Evolutionary conservation across 2,329 filamentous ascomycete species (phyloP).

Genomic region (Mycogone perniciosa): DNA sequence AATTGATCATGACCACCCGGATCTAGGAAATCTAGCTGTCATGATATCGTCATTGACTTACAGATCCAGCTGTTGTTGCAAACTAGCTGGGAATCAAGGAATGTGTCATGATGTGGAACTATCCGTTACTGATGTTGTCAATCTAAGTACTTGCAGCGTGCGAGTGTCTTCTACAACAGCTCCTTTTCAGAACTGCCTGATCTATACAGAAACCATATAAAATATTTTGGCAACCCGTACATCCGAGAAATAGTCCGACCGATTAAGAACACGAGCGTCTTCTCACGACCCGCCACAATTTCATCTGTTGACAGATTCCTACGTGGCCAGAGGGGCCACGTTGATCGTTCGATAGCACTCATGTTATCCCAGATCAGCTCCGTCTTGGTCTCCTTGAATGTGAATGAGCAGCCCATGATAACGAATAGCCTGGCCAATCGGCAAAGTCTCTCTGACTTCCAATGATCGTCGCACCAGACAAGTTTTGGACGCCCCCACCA

Average conservation of each 20-base stretch:
- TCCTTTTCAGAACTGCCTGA: too few species aligned
- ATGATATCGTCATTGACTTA: too few species aligned
- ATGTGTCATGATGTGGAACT: too few species aligned
- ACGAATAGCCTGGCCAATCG: background rate
- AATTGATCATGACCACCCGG: too few species aligned
- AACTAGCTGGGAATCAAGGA: too few species aligned
- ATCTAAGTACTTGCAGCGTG: too few species aligned
- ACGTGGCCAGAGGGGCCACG: background rate
- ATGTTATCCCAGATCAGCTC: background rate
- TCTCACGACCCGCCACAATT: background rate
- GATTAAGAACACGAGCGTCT: background rate
- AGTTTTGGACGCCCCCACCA: background rate
- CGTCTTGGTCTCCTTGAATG: constrained; percentile 1
- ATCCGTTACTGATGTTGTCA: too few species aligned
- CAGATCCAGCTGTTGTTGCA: too few species aligned
- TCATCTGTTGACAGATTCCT: background rate
- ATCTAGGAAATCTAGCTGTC: too few species aligned
- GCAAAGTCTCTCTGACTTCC: constrained; percentile 4
- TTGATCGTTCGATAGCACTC: too few species aligned
- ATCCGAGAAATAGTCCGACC: background rate
- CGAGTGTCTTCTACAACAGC: too few species aligned
- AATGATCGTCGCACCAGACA: background rate
- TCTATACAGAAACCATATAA: background rate
- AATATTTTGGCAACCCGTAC: background rate
- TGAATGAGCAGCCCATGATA: background rate